Base-by-base conservation (phyloP, 257 asterid genomes). In the Datura wrightii region DNA sequence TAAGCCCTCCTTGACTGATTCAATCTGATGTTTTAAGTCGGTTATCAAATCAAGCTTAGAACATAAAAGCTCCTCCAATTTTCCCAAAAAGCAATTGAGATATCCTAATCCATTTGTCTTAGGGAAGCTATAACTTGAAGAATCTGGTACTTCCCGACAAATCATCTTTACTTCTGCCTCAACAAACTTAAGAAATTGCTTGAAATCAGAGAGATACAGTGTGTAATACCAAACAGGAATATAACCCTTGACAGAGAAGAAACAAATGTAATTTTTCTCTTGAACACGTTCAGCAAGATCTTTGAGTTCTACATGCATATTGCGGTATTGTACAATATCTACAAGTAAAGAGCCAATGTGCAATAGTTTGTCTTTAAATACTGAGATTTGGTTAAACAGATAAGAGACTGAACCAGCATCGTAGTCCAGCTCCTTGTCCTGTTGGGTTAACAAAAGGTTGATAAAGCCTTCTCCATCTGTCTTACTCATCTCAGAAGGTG, bases 131-230 rank as follows among this genome's bases (percentile, higher is more conserved):
- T 46, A 24, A 74, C 59, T 48, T 74, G 81, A 74, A 19, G 60
- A 74, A 74, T 74, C 81, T 74, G 81, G 81, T 19, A 74, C 81
- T 74, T 74, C 48, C 42, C 11, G 24, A 48, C 60, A 48, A 48
- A 74, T 48, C 59, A 13, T 74, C 42, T 74, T 48, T 6, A 74
- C 44, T 60, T 74, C 81, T 48, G 44, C 81, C 59, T 74, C 59
- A 74, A 74, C 80, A 48, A 74, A 48, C 80, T 74, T 74, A 48
- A 48, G 39, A 19, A 74, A 74, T 31, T 48, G 80, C 42, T 24
- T 74, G 42, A 74, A 42, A 74, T 74, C 80, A 74, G 80, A 74
- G 60, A 48, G 80, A 74, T 74, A 74, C 24, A 74, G 10, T 48
- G 80, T 74, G 59, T 48, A 48, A 74, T 74, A 74, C 80, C 80